A percentile compares a stretch with the other conserved stretches of the same genome.
These are phyloP conservation scores for Beauveria medogensis DNA, from an alignment of 2,329 filamentous ascomycete genomes.

Conservation along the genomic window DNA sequence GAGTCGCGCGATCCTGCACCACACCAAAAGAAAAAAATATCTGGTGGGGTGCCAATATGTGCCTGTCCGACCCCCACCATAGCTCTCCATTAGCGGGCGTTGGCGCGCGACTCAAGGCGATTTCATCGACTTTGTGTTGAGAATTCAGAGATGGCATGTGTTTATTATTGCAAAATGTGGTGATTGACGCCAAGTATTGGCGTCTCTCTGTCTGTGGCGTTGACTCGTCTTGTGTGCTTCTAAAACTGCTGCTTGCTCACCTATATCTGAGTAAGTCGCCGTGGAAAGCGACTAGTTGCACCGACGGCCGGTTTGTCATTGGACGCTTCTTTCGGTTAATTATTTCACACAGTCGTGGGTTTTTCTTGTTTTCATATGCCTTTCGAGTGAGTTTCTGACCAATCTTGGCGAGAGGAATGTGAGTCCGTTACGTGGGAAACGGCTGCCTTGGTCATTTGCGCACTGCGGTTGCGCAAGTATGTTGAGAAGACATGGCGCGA, in stretches of 20 bases:
- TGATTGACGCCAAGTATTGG: neutral
- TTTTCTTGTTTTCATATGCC: too few species aligned
- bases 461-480: too few species aligned
- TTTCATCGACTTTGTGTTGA: neutral
- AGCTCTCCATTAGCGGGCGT: constrained; percentile 2
- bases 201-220: neutral
- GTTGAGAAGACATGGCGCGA: too few species aligned
- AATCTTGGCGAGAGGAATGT: too few species aligned
- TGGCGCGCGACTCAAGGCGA: neutral
- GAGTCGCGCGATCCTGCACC: constrained; percentile 6
- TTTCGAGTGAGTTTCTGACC: too few species aligned
- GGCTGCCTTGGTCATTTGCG: too few species aligned
- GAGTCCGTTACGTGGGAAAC: too few species aligned
- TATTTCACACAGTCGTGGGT: too few species aligned
- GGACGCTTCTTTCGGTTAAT: too few species aligned
- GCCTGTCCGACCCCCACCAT: constrained; percentile 9
- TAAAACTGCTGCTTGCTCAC: neutral
- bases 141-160: neutral
- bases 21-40: constrained; percentile 10
- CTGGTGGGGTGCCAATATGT: constrained; percentile 10
- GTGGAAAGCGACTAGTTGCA: neutral
- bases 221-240: neutral
- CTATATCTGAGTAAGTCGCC: neutral
- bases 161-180: neutral
- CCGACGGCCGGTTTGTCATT: too few species aligned